phyloP scores from a whole-genome alignment of 768 basidiomycete species.

The Boletus rubroflammeus region DNA sequence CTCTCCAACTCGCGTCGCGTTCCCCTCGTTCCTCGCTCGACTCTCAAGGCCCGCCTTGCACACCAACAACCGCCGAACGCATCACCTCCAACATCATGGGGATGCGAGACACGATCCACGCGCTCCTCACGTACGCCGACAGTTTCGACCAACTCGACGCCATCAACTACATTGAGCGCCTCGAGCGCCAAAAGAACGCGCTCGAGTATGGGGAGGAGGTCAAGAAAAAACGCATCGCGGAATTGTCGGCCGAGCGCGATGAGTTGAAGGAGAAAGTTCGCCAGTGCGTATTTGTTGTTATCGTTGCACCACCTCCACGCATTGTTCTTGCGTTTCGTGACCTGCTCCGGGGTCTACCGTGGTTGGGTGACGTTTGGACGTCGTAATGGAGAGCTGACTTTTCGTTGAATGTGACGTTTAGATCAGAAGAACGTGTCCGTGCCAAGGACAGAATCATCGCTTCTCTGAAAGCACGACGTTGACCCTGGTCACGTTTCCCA shows the following conservation, averaged over 20 bases:
- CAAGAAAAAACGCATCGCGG: constrained; percentile 26
- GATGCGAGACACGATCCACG: not conserved
- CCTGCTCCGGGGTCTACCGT: no score
- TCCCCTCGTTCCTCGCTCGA: not conserved
- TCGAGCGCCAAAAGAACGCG: constrained; percentile 39
- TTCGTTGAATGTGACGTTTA: not conserved
- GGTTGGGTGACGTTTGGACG: not conserved
- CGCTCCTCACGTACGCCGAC: constrained; percentile 4
- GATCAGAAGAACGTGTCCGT: not conserved
- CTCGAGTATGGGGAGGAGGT: constrained; percentile 33
- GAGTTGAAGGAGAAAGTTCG: not conserved
- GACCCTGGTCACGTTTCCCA: not conserved
- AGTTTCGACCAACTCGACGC: constrained; percentile 14
- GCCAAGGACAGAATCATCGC: constrained; percentile 4
- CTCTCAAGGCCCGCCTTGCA: not conserved
- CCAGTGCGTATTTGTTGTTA: not conserved
- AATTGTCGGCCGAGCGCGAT: constrained; percentile 6
- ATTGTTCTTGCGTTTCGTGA: no score
- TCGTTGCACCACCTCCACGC: not conserved
- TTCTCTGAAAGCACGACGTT: not conserved
- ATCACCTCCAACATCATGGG: constrained; percentile 13
- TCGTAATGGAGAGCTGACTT: not conserved
- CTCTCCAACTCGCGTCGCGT: not conserved
- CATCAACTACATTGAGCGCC: constrained; percentile 31
- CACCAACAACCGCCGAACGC: constrained; percentile 21